phyloP scores from a whole-genome alignment of 306 rosid species.

The Quillaja saponaria region DNA sequence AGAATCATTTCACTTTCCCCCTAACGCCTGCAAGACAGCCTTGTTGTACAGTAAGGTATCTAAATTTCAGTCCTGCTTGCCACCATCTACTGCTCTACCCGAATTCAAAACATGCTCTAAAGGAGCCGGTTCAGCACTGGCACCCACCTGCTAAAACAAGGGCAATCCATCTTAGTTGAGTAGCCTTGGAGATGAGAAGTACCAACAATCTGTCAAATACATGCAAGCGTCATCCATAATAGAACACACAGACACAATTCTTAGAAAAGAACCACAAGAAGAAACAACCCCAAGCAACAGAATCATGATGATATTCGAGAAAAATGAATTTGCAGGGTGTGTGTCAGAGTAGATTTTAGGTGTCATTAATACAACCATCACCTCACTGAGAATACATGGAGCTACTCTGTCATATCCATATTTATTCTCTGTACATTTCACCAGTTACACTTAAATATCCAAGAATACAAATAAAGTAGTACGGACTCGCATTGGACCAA shows the following conservation, averaged over 20 bases:
- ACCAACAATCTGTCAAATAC: constrained; percentile 9
- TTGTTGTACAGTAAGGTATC: constrained; percentile 4
- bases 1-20: background rate
- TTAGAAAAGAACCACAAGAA: background rate
- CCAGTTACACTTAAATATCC: background rate
- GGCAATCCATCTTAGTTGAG: constrained; percentile 23
- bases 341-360: background rate
- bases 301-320: background rate
- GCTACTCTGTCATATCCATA: background rate
- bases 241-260: background rate
- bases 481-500: too few species aligned
- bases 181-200: constrained; percentile 21
- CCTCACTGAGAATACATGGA: background rate
- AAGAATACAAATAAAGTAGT: background rate
- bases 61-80: constrained; percentile 58
- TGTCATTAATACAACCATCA: background rate
- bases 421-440: constrained; percentile 1
- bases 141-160: constrained; percentile 50
- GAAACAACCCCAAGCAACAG: background rate
- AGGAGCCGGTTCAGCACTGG: constrained; percentile 38
- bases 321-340: constrained; percentile 3
- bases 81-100: constrained; percentile 30
- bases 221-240: constrained; percentile 11
- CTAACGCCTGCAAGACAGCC: constrained; percentile 1
- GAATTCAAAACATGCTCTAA: constrained; percentile 36